Base-by-base conservation (phyloP, 441 rosid species). In the Pelargonium fulgidum region DNA sequence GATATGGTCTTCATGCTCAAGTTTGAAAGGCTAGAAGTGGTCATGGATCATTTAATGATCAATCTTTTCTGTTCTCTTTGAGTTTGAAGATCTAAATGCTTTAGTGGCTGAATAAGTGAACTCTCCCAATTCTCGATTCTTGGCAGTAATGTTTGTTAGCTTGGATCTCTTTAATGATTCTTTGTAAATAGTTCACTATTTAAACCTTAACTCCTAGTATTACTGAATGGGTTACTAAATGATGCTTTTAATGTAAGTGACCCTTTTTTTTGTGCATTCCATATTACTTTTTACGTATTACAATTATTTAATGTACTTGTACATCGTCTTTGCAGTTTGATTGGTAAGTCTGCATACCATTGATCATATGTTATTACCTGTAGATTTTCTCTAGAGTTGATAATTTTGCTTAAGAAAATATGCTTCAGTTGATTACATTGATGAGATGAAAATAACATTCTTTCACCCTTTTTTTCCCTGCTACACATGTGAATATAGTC, bases 301-400 rank as follows among this genome's bases (percentile, higher is more conserved):
- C 12, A 44, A 44, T 44, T 11, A 44, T 44, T 44, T 10, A 44
- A 44, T 44, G 13, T 44, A 11, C 13, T 8, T 11, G 11, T 44
- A 44, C 48, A 44, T 44, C 13, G 13, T 44, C 13, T 44, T 44
- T 44, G 48, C 13, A 44, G 13, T 44, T 44, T 44, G 12, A 44
- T 44, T 44, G 11, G 3, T 44, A 44, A 44, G 39, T 61, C 64
- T 61, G 48, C 48, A 8, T 22, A 61, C 64, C 64, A 61, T 61
- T 3, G 14, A 61, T 61, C 12, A n/a, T 24, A 11, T 61, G 39
- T 8, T 44, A n/a, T 12, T 22, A 61, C 64, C 0, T 24, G 39
- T 20, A 22, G 8, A 22, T 9, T 61, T 61, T 22, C 39, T n/a
- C 16, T 22, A 10, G 1, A 11, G 64, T 24, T 22, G 12, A 58